Conservation (phyloP, 2,329 filamentous ascomycete species). For the Atkinsonella texensis region DNA sequence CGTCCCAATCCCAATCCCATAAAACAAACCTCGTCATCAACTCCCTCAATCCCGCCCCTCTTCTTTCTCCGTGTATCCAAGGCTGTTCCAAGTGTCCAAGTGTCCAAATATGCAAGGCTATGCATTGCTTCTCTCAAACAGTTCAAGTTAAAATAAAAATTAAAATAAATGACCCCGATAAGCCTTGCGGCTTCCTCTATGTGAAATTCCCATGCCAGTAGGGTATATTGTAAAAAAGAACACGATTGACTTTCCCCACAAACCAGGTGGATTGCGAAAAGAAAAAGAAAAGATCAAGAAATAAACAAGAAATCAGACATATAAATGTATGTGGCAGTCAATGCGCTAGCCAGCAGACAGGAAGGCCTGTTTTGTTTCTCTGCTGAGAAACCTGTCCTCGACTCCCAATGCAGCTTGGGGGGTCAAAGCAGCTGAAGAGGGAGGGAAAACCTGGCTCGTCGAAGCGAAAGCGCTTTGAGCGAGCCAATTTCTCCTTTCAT, state of each 20-base stretch:
- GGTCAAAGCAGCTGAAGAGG: no score
- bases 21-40: neutral
- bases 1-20: no score
- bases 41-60: neutral
- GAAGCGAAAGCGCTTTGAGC: no score
- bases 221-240: slow-evolving; percentile 17
- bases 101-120: neutral
- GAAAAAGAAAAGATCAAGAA: slow-evolving; percentile 10
- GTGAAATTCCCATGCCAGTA: slow-evolving; percentile 20
- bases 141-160: neutral
- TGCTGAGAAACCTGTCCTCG: no score
- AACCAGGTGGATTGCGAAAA: neutral
- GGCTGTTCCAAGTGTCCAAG: neutral
- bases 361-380: no score
- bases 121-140: no score
- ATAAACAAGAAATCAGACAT: slow-evolving; percentile 11
- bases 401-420: no score
- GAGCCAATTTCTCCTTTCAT: no score
- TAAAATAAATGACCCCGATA: slow-evolving; percentile 4
- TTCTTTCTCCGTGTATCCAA: no score
- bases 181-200: slow-evolving; percentile 32
- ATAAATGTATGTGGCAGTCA: neutral
- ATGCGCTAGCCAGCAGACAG: no score
- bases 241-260: slow-evolving; percentile 3
- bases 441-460: no score